Conservation (phyloP, 108 stramenopile genomes). For the Stephanodiscus triporus region DNA sequence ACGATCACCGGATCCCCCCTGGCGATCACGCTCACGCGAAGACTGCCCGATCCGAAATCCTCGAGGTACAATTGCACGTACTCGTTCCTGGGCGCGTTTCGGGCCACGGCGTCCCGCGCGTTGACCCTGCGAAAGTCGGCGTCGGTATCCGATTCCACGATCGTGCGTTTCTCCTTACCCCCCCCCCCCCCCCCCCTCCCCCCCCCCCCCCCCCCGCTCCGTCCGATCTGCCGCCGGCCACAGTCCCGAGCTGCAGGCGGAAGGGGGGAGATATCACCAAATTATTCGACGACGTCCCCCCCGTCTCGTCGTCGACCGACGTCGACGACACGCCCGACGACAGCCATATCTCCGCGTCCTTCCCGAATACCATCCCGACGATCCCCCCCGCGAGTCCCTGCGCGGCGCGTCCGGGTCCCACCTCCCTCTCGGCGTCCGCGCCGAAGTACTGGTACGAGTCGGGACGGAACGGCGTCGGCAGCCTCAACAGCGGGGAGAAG, state of each 20-base stretch:
- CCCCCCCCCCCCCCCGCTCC: background rate
- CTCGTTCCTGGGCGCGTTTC: constrained; percentile 60
- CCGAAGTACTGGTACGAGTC: constrained; percentile 75
- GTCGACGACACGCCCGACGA: constrained; percentile 37
- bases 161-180: constrained; percentile 33
- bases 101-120: constrained; percentile 60
- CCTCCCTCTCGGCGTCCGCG: constrained; percentile 49
- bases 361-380: constrained; percentile 17
- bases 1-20: constrained; percentile 81
- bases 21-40: constrained; percentile 63
- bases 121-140: constrained; percentile 77
- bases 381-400: constrained; percentile 61
- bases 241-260: constrained; percentile 62
- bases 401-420: constrained; percentile 67
- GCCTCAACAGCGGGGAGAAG: constrained; percentile 68
- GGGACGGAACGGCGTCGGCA: constrained; percentile 66
- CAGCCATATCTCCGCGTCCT: constrained; percentile 46
- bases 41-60: constrained; percentile 49
- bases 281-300: constrained; percentile 40
- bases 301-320: background rate
- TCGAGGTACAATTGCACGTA: constrained; percentile 79
- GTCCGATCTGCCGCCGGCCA: background rate
- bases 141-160: constrained; percentile 71
- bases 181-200: constrained; percentile 20
- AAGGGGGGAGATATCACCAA: constrained; percentile 78